Base-by-base conservation (phyloP, 805 yeast species). In the Yamadazyma nakazawae region DNA sequence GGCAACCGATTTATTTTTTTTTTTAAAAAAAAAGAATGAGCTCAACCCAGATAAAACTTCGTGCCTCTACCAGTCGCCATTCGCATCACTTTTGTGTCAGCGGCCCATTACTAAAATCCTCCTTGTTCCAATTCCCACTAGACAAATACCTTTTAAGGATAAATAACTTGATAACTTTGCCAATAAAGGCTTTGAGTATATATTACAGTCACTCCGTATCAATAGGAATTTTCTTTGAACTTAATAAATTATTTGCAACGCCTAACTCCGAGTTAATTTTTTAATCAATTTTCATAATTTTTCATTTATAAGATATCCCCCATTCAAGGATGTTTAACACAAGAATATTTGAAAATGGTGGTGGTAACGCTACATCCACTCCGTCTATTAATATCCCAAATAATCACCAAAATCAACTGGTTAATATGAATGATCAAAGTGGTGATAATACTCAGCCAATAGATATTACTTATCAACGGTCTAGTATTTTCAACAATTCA, bases 381-480 rank as follows among this genome's bases (percentile, higher is more conserved):
- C 54, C 66, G 16, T 67, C 66, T 18, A 62, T 61, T 21, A 62
- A 60, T 49, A 63, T 63, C 28, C 65, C 69, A 18, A 50, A 48
- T 34, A 40, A 21, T 14, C 19, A 39, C 17, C 60, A 57, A 18
- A 60, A 60, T 48, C 62, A 61, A 32, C 61, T 67, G 9, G 32
- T 11, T 28, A 13, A 13, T 28, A 4, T 28, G 11, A 28, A 28
- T 17, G 46, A 47, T 24, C 38, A 46, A 14, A 18, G 14, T 7
- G 40, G 32, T 10, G 41, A 45, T 40, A 42, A 62, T 32, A 64
- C 74, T 14, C 76, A 72, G 53, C 76, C 76, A 7, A 72, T 72
- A 42, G 76, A 72, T 53, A 72, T 72, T 49, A 66, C 75, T 7
- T 66, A 68, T 55, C 66, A 72, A 43, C 70, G 70, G 46, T 68